Conservation (phyloP, 768 basidiomycete genomes). For the Lactarius trivialis region DNA sequence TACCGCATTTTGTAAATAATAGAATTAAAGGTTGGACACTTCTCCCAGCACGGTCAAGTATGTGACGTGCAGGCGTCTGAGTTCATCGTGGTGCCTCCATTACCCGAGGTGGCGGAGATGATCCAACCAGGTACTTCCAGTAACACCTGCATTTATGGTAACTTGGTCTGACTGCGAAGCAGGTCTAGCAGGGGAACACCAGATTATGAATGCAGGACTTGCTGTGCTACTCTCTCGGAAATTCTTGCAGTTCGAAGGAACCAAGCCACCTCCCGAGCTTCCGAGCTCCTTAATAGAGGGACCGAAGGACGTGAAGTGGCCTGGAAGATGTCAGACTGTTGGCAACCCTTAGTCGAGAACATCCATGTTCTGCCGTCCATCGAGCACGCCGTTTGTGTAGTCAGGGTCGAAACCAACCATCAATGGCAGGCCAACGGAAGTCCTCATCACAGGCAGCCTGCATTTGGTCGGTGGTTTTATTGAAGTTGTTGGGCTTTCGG, state of each 20-base stretch:
- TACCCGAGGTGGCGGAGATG: conserved; percentile 42
- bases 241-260: conserved; percentile 46
- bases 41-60: neutral
- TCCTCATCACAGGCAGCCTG: conserved; percentile 89
- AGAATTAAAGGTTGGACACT: conserved; percentile 50
- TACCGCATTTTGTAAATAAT: conserved; percentile 6
- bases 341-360: conserved; percentile 48
- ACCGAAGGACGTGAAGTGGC: conserved; percentile 73
- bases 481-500: conserved; percentile 80
- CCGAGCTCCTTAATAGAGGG: conserved; percentile 52
- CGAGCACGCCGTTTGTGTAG: conserved; percentile 74
- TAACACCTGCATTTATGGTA: neutral
- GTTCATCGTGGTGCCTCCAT: conserved; percentile 54
- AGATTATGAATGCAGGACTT: conserved; percentile 80
- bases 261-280: conserved; percentile 33
- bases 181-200: conserved; percentile 86
- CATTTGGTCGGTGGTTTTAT: conserved; percentile 93
- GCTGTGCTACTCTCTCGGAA: conserved; percentile 66
- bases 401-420: conserved; percentile 40
- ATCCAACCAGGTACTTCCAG: conserved; percentile 53
- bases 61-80: conserved; percentile 47
- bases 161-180: conserved; percentile 6
- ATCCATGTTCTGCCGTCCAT: conserved; percentile 83
- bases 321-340: conserved; percentile 89
- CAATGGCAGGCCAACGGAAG: conserved; percentile 36